Percentiles rank a stretch among this genome's conserved stretches.
Conservation (phyloP, 805 yeast species). For the Hanseniaspora hatyaiensis region DNA sequence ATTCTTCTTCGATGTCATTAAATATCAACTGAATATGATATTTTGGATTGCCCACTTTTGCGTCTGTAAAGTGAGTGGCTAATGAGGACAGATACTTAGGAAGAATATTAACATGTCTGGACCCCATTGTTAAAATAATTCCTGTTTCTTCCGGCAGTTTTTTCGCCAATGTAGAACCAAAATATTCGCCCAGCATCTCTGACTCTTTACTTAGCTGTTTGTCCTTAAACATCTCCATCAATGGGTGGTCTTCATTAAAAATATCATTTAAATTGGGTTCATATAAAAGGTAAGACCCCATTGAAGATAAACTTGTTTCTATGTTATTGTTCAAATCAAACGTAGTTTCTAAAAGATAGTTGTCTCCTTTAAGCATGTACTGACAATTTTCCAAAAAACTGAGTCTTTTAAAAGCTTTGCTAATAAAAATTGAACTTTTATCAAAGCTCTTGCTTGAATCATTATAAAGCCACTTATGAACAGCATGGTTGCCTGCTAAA, state of each 20-base stretch:
- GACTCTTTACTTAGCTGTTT: neutral
- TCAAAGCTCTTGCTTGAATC: neutral
- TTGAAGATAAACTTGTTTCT: neutral
- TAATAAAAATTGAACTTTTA: neutral
- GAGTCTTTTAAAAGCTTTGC: slow-evolving; percentile 1
- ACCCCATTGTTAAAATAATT: slow-evolving; percentile 18
- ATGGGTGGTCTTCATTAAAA: neutral
- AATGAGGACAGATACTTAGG: slow-evolving; percentile 22
- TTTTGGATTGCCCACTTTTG: slow-evolving; percentile 17
- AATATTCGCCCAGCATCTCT: neutral
- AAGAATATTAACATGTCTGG: slow-evolving; percentile 27
- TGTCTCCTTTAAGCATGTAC: slow-evolving; percentile 6
- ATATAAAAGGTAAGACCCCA: slow-evolving; percentile 6
- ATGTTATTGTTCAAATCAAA: neutral
- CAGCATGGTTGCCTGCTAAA: neutral
- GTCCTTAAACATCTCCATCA: neutral
- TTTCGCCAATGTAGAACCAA: neutral
- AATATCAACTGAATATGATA: slow-evolving; percentile 27
- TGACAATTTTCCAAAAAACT: slow-evolving; percentile 8
- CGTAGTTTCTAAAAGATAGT: slow-evolving; percentile 7
- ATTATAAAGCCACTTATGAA: neutral
- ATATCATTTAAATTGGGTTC: neutral
- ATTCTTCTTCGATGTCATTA: slow-evolving; percentile 21
- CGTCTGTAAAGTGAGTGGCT: slow-evolving; percentile 15
- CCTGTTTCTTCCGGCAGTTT: neutral